These are phyloP conservation scores for Tremellales sp. DNA, from an alignment of 1,284 basidiomycete species.

Conservation along the genomic window DNA sequence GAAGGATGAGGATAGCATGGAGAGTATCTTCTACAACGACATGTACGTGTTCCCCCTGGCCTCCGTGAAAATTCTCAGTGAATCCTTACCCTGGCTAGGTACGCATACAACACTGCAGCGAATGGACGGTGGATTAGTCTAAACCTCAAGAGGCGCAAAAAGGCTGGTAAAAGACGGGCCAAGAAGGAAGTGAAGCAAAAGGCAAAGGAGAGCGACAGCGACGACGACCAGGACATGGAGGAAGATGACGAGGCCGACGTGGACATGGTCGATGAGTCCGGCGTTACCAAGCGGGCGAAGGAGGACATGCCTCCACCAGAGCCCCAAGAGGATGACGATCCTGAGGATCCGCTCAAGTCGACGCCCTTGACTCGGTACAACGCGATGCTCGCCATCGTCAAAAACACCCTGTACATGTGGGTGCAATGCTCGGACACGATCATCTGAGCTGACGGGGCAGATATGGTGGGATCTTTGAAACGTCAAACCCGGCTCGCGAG, in stretches of 20 bases:
- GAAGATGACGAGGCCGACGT: constrained; percentile 18
- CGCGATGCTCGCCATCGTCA: too few relatives aligned
- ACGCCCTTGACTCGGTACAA: constrained; percentile 74
- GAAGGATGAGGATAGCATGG: constrained; percentile 75
- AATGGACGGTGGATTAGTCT: constrained; percentile 78
- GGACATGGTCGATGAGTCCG: constrained; percentile 25
- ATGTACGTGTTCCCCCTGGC: constrained; percentile 56
- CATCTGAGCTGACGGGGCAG: too few relatives aligned
- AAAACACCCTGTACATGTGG: too few relatives aligned
- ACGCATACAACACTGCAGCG: constrained; percentile 71
- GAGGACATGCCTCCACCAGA: not conserved
- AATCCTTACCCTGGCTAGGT: constrained; percentile 51
- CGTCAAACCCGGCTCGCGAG: too few relatives aligned
- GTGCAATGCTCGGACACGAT: too few relatives aligned
- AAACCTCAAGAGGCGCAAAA: constrained; percentile 57
- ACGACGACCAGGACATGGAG: constrained; percentile 30
- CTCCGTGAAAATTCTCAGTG: not conserved
- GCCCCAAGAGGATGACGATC: constrained; percentile 51
- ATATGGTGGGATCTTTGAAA: too few relatives aligned
- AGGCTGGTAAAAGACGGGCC: constrained; percentile 50
- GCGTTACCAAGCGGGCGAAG: constrained; percentile 5
- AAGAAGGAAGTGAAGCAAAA: constrained; percentile 20
- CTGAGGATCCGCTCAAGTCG: constrained; percentile 67
- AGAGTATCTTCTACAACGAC: constrained; percentile 81
- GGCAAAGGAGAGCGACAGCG: constrained; percentile 38